Evolutionary conservation across 768 basidiomycete genomes (phyloP), one percentile per base, ranked within the genome.

Genomic region (Neoboletus subvelutipes): DNA sequence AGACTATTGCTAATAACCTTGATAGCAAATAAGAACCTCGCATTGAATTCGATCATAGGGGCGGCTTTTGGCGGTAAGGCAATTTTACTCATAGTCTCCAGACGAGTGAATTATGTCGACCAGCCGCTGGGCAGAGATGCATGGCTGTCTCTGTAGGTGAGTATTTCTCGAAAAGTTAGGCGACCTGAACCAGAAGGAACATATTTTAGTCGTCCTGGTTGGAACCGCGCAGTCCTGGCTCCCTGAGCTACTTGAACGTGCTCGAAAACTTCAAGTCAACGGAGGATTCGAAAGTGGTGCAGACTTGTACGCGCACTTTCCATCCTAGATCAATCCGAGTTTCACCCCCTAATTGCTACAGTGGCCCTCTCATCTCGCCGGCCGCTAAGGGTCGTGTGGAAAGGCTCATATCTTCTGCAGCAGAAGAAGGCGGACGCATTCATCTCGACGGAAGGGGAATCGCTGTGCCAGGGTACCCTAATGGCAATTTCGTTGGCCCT

Each of bases 401-500:
- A 26, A 73, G 77, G 15, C 77, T 96, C 46, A 91, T 98, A 66
- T 77, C 78, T 29, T 90, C 90, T 12, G 86, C 83, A 28, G 80
- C 83, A 63, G 76, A 81, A 40, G 87, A 98, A 73, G 96, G 94
- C 17, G 96, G 94, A 24, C 83, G 81, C 61, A 87, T 98, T 54
- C 78, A 85, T 55, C 84, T 98, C 12, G 96, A 98, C 70, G 96
- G 96, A 3, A 83, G 96, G 20, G 78, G 80, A 34, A 63, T 85
- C 52, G 68, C 76, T 50, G 88, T 95, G 6, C 78, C 83, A 0
- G 84, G 78, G 0, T 98, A 94, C 69, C 86, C 88, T 6, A 72
- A 89, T 53, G 96, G 96, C 26, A 98, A 98, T 76, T 98, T 94
- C 69, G 84, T 98, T 56, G 96, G 94, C 3, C 94, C 96, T 0